phyloP scores from a whole-genome alignment of 148 eudicot species.

The Vaccinium darrowii region DNA sequence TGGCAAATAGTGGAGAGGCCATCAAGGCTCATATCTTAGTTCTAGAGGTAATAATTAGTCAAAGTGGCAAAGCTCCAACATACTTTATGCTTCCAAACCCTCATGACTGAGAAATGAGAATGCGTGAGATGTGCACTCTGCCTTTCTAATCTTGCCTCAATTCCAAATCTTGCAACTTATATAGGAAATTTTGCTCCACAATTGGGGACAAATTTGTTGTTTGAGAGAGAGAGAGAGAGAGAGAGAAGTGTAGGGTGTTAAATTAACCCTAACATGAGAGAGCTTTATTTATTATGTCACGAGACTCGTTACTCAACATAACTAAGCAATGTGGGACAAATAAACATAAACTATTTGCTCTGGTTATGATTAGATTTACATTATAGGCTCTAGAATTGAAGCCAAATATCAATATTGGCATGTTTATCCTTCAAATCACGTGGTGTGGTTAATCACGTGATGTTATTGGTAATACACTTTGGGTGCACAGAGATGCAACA shows the following conservation, averaged over 20 bases:
- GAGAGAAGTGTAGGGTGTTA: no score
- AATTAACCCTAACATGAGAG: no score
- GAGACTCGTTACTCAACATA: no score
- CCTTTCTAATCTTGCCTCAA: background rate
- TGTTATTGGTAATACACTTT: background rate
- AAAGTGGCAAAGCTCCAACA: background rate
- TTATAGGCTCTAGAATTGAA: background rate
- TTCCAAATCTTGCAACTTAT: constrained; percentile 8
- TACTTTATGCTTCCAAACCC: background rate
- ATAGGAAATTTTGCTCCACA: background rate
- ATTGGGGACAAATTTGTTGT: background rate
- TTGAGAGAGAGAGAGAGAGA: no score
- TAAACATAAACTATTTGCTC: no score
- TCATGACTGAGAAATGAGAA: background rate
- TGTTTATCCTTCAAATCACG: background rate
- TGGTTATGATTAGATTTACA: background rate
- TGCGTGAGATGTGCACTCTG: background rate
- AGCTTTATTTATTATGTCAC: no score
- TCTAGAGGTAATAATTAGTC: background rate
- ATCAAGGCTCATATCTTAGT: background rate
- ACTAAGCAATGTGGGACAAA: no score
- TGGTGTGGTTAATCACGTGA: background rate
- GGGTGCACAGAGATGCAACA: background rate
- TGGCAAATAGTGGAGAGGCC: background rate
- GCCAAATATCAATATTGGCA: background rate